These are phyloP conservation scores for Lentinula lateritia DNA, from an alignment of 768 basidiomycete genomes.

Conservation along the genomic window DNA sequence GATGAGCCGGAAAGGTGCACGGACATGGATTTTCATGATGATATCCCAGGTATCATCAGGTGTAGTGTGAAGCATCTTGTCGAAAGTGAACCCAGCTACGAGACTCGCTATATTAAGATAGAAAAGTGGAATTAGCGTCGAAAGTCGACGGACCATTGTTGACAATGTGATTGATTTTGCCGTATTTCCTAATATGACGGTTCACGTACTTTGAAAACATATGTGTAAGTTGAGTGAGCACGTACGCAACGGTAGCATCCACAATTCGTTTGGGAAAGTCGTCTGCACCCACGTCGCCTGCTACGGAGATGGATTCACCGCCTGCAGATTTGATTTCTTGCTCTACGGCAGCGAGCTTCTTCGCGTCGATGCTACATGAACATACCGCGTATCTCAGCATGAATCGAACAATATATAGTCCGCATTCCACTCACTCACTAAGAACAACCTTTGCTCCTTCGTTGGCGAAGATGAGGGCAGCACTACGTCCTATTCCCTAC, in stretches of 20 bases:
- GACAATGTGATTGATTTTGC: conserved; percentile 82
- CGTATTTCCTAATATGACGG: conserved; percentile 50
- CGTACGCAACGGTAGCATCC: conserved; percentile 69
- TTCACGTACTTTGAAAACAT: neutral
- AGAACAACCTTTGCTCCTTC: conserved; percentile 87
- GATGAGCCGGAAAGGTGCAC: conserved; percentile 81
- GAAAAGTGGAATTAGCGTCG: neutral
- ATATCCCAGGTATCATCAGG: conserved; percentile 79
- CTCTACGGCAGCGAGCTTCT: conserved; percentile 59
- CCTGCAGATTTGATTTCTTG: conserved; percentile 69
- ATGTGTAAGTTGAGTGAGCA: conserved; percentile 9
- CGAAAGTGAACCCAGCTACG: conserved; percentile 70
- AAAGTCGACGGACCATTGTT: conserved; percentile 56
- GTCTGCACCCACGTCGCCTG: conserved; percentile 78
- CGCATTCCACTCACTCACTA: conserved; percentile 49
- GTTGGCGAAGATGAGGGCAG: conserved; percentile 72
- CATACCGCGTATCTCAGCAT: neutral
- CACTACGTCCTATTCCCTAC: conserved; percentile 74
- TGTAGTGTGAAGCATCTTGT: conserved; percentile 86
- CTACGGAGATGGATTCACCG: conserved; percentile 68
- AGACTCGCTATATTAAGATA: neutral
- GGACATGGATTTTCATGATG: conserved; percentile 80
- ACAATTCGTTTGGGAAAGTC: conserved; percentile 79
- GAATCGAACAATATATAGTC: neutral
- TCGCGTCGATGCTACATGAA: conserved; percentile 60